A percentile compares a stretch with the other conserved stretches of the same genome.
These are phyloP conservation scores for Stromatinia cepivora DNA, from an alignment of 2,329 filamentous ascomycete genomes.

Conservation along the genomic window DNA sequence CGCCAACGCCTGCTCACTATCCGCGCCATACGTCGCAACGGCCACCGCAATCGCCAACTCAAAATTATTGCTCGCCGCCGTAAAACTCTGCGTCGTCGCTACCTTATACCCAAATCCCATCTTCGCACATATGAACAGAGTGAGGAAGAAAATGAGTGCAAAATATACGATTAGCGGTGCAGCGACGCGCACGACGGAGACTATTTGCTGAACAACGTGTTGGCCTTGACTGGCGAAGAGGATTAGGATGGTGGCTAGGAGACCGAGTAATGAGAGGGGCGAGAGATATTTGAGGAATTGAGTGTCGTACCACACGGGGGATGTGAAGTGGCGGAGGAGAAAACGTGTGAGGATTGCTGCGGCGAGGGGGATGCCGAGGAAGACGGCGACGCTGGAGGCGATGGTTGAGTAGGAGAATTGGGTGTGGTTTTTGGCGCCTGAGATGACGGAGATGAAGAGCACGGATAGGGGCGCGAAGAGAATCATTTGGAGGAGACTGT, in stretches of 20 bases:
- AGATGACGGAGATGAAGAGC: slow-evolving; percentile 70
- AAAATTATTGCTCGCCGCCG: slow-evolving; percentile 90
- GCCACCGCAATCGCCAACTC: slow-evolving; percentile 88
- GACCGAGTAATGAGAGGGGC: slow-evolving; percentile 76
- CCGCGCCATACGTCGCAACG: slow-evolving; percentile 74
- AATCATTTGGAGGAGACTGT: slow-evolving; percentile 73
- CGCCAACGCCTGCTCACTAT: slow-evolving; percentile 78
- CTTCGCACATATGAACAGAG: slow-evolving; percentile 60
- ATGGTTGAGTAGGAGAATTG: slow-evolving; percentile 63
- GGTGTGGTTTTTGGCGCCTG: slow-evolving; percentile 47
- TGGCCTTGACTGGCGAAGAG: slow-evolving; percentile 80
- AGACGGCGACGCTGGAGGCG: slow-evolving; percentile 79
- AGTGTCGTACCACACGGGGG: slow-evolving; percentile 62
- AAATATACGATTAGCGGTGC: slow-evolving; percentile 85
- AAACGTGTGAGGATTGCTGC: slow-evolving; percentile 78
- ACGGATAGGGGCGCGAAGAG: slow-evolving; percentile 67
- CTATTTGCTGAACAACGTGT: slow-evolving; percentile 78
- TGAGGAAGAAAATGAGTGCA: slow-evolving; percentile 68
- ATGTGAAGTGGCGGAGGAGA: slow-evolving; percentile 54
- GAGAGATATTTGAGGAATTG: slow-evolving; percentile 69
- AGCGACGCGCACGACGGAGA: slow-evolving; percentile 76
- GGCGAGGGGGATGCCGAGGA: slow-evolving; percentile 79
- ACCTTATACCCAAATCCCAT: slow-evolving; percentile 74
- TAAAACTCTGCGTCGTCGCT: slow-evolving; percentile 78
- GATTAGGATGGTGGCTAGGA: slow-evolving; percentile 84